Evolutionary conservation across 441 rosid genomes (phyloP).

Genomic region (Cnidoscolus chayamansa): DNA sequence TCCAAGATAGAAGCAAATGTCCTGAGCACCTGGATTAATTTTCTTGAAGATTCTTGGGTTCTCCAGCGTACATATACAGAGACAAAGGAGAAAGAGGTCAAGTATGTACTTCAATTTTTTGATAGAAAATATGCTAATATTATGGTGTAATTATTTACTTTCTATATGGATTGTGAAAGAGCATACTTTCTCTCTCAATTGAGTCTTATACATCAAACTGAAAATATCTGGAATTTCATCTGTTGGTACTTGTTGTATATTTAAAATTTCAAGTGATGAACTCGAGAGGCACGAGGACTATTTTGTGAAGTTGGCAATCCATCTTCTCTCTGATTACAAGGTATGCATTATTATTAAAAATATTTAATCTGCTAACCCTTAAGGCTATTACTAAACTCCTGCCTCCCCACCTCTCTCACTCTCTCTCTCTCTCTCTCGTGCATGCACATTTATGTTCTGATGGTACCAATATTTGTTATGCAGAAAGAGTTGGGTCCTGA

Average conservation of each 20-base stretch:
- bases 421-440: background rate
- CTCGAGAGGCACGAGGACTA: constrained; percentile 81
- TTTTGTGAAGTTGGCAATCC: constrained; percentile 60
- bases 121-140: background rate
- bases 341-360: constrained; percentile 34
- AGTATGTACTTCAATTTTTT: constrained; percentile 48
- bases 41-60: constrained; percentile 94
- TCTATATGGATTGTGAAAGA: background rate
- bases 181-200: background rate
- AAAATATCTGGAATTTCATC: constrained; percentile 20
- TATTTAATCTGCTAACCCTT: constrained; percentile 4
- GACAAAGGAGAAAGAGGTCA: constrained; percentile 64
- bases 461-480: constrained; percentile 20
- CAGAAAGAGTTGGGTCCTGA: constrained; percentile 87
- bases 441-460: constrained; percentile 9
- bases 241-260: constrained; percentile 26
- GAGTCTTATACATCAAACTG: background rate
- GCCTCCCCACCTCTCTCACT: constrained; percentile 17
- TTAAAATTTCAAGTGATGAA: constrained; percentile 58
- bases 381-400: background rate
- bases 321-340: constrained; percentile 72
- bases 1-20: constrained; percentile 80
- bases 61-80: constrained; percentile 70
- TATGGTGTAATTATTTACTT: background rate
- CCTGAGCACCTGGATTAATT: constrained; percentile 84